Evolutionary conservation across 2,329 filamentous ascomycete species (phyloP), one percentile per base, ranked within the genome.

Genomic region (Epichloe sibirici): DNA sequence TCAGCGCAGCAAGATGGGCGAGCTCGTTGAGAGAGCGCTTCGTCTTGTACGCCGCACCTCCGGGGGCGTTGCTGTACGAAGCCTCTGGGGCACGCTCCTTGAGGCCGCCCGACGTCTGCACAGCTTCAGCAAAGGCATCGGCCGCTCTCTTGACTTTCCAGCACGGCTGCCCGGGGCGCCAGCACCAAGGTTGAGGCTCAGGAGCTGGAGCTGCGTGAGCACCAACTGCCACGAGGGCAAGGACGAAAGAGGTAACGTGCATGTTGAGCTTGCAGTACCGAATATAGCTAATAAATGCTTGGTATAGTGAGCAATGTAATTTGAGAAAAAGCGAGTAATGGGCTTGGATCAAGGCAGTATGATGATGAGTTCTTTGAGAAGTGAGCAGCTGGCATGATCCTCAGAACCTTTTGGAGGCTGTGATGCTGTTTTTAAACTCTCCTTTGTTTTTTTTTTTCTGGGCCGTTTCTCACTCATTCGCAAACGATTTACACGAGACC

Each of bases 1-100:
- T 57, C 46, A 64, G 59, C 47, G 70, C 64, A 45, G 70, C 57
- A 51, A 69, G 49, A 51, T 60, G 57, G 56, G 69, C 68, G 43
- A 74, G 68, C 53, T 72, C 65, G 58, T 67, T 60, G 56, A 71
- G 51, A 55, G 67, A 62, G 53, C 68, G 63, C 57, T 67, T 64
- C 58, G 70, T 69, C 52, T 67, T 57, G 62, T 64, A 67, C 53
- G 69, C 67, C 50, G 65, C 61, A 35, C 63, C 63, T 40, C 64
- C 64, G 55, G 66, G 63, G 57, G 66, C 62, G 60, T 66, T 63
- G 58, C 63, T 65, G 56, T 57, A 54, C 37, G 62, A 57, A 37
- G 61, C 62, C 13, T 61, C 58, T 39, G 59, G 51, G 25, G 53
- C 52, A 45, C 68, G 67, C 31, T 61, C 55, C 38, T 59, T 46